Base-by-base conservation (phyloP, 495 filamentous ascomycete species). In the Penicilliopsis zonata region DNA sequence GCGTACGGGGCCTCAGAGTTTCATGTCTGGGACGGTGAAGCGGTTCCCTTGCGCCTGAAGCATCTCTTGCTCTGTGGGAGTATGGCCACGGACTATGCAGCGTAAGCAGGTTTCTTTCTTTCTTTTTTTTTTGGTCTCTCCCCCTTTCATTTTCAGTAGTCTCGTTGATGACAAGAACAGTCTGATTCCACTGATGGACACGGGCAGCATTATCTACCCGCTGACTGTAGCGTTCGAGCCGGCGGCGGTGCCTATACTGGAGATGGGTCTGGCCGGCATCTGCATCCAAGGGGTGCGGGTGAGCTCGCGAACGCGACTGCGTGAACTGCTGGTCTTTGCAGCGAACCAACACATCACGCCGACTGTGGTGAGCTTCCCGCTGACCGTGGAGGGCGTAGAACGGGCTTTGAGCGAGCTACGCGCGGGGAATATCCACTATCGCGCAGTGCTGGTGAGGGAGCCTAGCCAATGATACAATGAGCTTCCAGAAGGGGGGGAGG, bases 371-470 rank as follows among this genome's bases (percentile, higher is more conserved):
- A 59, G 45, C 14, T 77, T 69, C 45, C 69, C 72, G 0, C 62
- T 80, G 63, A 68, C 53, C 4, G 53, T 51, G 19, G 57, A 67
- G 23, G 76, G 75, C 13, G 70, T 78, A 22, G 59, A 58, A 17
- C 47, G 69, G 33, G 64, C 65, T 2, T 66, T 78, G 65, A 41
- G 68, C 28, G 66, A 53, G 28, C 48, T 79, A 37, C 57, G 66
- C 1, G 36, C 57, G 8, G 74, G 75, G 1, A 59, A 69, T 32
- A 66, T 80, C 50, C 52, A 70, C 33, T 80, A 77, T 47, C 49
- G 76, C 0, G 52, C 47, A 33, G 52, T 56, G 18, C 37, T 56
- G 12, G 44, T 55, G n/a, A n/a, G n/a, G n/a, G n/a, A n/a, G n/a
- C n/a, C n/a, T n/a, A n/a, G n/a, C n/a, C n/a, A n/a, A n/a, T n/a